These are phyloP conservation scores for Oryza nivara DNA, from an alignment of 176 grass and related monocot species.

Conservation along the genomic window DNA sequence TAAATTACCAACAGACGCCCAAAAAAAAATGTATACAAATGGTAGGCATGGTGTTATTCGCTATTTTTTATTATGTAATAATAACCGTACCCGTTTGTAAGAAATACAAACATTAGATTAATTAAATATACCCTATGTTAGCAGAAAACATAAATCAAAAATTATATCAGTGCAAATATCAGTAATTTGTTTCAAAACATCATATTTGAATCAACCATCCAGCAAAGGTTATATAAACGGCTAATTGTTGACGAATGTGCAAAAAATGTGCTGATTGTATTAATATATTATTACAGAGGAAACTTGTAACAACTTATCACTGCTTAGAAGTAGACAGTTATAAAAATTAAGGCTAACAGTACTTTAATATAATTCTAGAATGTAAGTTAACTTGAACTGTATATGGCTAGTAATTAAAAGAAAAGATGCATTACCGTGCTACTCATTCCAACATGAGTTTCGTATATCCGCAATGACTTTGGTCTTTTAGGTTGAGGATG, in stretches of 20 bases:
- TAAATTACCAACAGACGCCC: neutral
- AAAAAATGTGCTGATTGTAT: too few species aligned
- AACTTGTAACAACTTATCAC: too few species aligned
- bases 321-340: neutral
- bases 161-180: neutral
- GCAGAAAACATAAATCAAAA: neutral
- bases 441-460: constrained; percentile 99
- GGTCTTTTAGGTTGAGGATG: constrained; percentile 92
- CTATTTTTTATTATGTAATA: neutral
- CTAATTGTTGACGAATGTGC: neutral
- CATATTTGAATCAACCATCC: neutral
- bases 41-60: neutral
- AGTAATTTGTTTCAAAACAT: neutral
- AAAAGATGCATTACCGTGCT: constrained; percentile 68
- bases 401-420: too few species aligned
- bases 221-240: neutral
- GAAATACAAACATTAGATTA: neutral
- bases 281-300: too few species aligned
- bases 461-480: constrained; percentile 94
- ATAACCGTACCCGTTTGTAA: neutral
- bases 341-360: neutral
- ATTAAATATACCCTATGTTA: neutral
- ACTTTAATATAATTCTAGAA: constrained; percentile 25
- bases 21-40: neutral
- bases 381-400: neutral